Evolutionary conservation across 2,329 filamentous ascomycete genomes (phyloP).

Genomic region (Hymenotorrendiella dingleyae): DNA sequence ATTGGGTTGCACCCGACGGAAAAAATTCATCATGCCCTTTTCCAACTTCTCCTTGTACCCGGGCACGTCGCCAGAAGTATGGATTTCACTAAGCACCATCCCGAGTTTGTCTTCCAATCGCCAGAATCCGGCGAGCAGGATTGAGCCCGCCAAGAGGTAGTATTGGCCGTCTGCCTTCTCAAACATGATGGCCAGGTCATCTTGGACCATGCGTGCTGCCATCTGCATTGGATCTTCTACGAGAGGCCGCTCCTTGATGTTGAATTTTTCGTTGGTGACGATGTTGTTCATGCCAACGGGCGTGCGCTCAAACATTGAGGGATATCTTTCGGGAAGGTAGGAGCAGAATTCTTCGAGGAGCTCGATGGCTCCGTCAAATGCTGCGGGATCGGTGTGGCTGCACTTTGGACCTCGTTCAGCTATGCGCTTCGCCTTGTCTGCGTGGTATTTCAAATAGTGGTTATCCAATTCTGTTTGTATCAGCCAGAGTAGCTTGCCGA

Average conservation of each 20-base stretch:
- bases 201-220: slow-evolving; percentile 67
- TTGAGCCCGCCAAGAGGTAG: slow-evolving; percentile 70
- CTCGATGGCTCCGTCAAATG: slow-evolving; percentile 67
- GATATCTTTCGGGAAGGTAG: slow-evolving; percentile 73
- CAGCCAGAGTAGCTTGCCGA: slow-evolving; percentile 9
- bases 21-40: slow-evolving; percentile 77
- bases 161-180: slow-evolving; percentile 72
- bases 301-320: slow-evolving; percentile 60
- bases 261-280: slow-evolving; percentile 65
- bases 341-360: slow-evolving; percentile 65
- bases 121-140: slow-evolving; percentile 80
- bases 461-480: slow-evolving; percentile 63
- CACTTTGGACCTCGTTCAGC: slow-evolving; percentile 60
- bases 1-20: slow-evolving; percentile 63
- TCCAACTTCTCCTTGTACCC: slow-evolving; percentile 66
- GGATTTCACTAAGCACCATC: slow-evolving; percentile 74
- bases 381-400: slow-evolving; percentile 62
- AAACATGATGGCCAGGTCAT: slow-evolving; percentile 80
- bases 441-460: slow-evolving; percentile 67
- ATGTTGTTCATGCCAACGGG: slow-evolving; percentile 62
- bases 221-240: slow-evolving; percentile 74
- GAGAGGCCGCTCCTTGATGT: slow-evolving; percentile 58
- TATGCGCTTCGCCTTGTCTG: slow-evolving; percentile 64
- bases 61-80: slow-evolving; percentile 71
- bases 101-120: slow-evolving; percentile 73